Conservation (phyloP, 352 stramenopile species). For the Paralagenidium karlingii region DNA sequence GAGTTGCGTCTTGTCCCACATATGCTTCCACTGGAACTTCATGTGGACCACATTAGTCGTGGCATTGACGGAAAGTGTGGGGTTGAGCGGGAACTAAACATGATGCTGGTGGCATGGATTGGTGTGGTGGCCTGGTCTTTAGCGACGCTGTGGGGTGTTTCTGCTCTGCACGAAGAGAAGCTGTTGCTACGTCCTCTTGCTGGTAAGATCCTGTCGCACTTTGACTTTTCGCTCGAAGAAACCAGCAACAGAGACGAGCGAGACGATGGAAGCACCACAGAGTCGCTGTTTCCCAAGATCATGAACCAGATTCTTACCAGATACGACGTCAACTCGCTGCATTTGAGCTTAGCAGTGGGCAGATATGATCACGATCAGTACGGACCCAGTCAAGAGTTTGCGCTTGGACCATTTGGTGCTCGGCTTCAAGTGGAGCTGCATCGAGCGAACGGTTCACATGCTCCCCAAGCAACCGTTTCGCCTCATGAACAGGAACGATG, state of each 20-base stretch:
- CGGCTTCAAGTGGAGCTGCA: conserved; percentile 43
- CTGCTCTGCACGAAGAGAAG: conserved; percentile 27
- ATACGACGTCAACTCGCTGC: conserved; percentile 55
- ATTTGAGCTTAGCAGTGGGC: conserved; percentile 51
- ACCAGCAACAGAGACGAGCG: conserved; percentile 13
- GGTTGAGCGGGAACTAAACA: background rate
- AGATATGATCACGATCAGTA: conserved; percentile 35
- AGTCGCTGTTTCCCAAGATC: conserved; percentile 27
- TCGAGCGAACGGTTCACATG: too few species aligned
- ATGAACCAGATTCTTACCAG: conserved; percentile 58
- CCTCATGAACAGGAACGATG: too few species aligned
- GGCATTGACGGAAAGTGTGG: background rate
- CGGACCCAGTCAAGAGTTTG: conserved; percentile 9
- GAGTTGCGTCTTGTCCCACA: too few species aligned
- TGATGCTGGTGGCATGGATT: conserved; percentile 2
- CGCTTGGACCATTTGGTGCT: conserved; percentile 44
- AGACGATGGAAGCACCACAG: conserved; percentile 1
- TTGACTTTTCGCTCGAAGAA: conserved; percentile 48
- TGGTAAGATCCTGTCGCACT: conserved; percentile 36
- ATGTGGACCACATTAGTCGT: too few species aligned
- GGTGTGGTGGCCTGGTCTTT: background rate
- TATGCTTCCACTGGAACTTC: too few species aligned
- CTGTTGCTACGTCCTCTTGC: conserved; percentile 38
- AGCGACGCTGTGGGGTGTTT: background rate
- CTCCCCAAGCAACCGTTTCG: too few species aligned